Conservation (phyloP, 2,329 filamentous ascomycete species). For the Trichophyton benhamiae region DNA sequence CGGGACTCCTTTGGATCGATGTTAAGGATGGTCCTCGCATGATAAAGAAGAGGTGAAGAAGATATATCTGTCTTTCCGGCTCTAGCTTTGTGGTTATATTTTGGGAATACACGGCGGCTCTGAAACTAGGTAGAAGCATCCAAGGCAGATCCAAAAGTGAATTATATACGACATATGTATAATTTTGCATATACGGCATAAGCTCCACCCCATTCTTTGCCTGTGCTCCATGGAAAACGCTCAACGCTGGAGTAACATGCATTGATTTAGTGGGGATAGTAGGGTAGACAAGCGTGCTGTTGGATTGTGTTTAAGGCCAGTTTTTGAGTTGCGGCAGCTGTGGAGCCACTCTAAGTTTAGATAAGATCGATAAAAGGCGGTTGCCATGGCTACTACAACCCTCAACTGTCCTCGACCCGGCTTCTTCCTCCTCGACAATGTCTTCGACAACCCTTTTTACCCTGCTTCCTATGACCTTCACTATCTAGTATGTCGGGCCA, state of each 20-base stretch:
- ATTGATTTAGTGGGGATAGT: too few relatives aligned
- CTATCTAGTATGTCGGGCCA: not conserved
- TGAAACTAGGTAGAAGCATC: not conserved
- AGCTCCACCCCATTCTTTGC: too few relatives aligned
- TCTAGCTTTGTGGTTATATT: not conserved
- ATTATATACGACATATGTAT: not conserved
- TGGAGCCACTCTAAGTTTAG: not conserved
- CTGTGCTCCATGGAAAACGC: too few relatives aligned
- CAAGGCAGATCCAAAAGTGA: not conserved
- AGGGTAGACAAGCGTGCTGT: too few relatives aligned
- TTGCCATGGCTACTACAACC: not conserved
- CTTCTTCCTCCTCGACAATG: not conserved
- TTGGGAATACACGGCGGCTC: not conserved
- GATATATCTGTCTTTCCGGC: not conserved
- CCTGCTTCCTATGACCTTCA: not conserved
- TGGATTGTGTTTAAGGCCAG: not conserved
- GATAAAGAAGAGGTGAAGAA: slow-evolving; percentile 36
- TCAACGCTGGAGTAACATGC: too few relatives aligned
- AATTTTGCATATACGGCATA: too few relatives aligned
- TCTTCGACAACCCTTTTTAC: not conserved
- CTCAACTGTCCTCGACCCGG: too few relatives aligned
- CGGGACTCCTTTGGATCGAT: slow-evolving; percentile 69
- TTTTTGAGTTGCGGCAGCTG: not conserved
- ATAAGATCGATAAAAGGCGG: not conserved
- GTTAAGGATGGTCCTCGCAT: slow-evolving; percentile 67